These are phyloP conservation scores for Lactifluus echinatus DNA, from an alignment of 768 basidiomycete genomes.

Conservation along the genomic window DNA sequence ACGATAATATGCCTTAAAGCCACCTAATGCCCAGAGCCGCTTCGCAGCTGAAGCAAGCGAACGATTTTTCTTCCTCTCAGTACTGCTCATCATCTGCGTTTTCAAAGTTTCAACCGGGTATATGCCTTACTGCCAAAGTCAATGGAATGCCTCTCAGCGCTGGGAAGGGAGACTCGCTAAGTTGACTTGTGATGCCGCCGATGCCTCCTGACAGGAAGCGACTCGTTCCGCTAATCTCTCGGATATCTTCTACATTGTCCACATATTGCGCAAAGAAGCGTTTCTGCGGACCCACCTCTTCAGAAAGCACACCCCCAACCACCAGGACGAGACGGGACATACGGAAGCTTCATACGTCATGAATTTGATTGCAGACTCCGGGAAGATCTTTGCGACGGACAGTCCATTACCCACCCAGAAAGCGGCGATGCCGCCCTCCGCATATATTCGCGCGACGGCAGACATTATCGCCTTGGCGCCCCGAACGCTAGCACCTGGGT, in stretches of 20 bases:
- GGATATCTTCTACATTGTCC: conserved; percentile 81
- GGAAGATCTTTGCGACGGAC: conserved; percentile 92
- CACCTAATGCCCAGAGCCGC: conserved; percentile 72
- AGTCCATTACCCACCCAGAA: conserved; percentile 99
- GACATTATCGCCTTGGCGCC: conserved; percentile 57
- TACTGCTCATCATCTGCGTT: conserved; percentile 97
- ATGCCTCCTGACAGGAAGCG: conserved; percentile 94
- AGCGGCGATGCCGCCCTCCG: conserved; percentile 78
- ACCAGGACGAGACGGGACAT: conserved; percentile 26
- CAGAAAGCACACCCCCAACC: not conserved
- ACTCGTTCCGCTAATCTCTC: conserved; percentile 66
- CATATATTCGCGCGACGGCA: conserved; percentile 76
- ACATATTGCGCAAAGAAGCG: conserved; percentile 85
- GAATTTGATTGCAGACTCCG: conserved; percentile 99
- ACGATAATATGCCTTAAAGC: conserved; percentile 79
- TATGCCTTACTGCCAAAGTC: conserved; percentile 51
- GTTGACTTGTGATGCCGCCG: conserved; percentile 89
- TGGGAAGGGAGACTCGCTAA: conserved; percentile 46
- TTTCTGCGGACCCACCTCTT: conserved; percentile 49
- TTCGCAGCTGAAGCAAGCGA: conserved; percentile 54
- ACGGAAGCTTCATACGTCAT: conserved; percentile 90
- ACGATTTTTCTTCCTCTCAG: conserved; percentile 49
- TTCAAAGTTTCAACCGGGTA: conserved; percentile 97
- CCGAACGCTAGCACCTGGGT: conserved; percentile 36
- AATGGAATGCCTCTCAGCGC: conserved; percentile 15